These are phyloP conservation scores for Mortierella sp. DNA, from an alignment of 371 early-diverging fungal species.

Conservation along the genomic window DNA sequence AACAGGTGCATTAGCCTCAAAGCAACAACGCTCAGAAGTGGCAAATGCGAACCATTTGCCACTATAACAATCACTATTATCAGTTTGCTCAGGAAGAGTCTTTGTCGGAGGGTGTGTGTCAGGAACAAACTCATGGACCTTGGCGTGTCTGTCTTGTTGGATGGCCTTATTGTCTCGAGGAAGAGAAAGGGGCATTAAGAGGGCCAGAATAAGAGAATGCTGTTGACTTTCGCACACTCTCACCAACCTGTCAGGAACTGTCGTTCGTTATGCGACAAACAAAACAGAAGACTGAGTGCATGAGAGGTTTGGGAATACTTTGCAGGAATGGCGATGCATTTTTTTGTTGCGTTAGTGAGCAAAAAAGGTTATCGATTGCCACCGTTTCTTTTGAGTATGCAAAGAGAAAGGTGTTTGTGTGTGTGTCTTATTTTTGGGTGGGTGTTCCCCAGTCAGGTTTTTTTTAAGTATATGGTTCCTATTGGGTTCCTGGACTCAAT, in stretches of 20 bases:
- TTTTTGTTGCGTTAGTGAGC: slow-evolving; percentile 14
- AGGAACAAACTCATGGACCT: neutral
- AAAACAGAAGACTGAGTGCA: neutral
- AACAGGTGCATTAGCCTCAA: neutral
- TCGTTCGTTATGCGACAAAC: neutral
- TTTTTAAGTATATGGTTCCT: slow-evolving; percentile 12
- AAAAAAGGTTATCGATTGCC: neutral
- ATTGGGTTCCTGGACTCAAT: slow-evolving; percentile 15
- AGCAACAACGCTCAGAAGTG: neutral
- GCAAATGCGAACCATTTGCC: neutral
- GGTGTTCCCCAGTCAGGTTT: slow-evolving; percentile 16
- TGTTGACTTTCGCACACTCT: neutral
- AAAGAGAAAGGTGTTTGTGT: neutral
- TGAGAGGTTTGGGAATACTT: slow-evolving; percentile 4
- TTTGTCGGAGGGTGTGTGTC: neutral
- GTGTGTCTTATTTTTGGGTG: slow-evolving; percentile 11
- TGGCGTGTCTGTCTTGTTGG: neutral
- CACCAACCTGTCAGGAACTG: neutral
- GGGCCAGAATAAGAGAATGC: no score
- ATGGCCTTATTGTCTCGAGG: neutral
- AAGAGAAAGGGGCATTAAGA: neutral
- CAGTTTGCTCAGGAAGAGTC: neutral
- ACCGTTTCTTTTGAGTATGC: slow-evolving; percentile 3
- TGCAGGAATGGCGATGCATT: slow-evolving; percentile 13
- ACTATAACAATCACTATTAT: neutral